Base-by-base conservation (phyloP, 352 stramenopile genomes). In the Globisporangium alternatum region DNA sequence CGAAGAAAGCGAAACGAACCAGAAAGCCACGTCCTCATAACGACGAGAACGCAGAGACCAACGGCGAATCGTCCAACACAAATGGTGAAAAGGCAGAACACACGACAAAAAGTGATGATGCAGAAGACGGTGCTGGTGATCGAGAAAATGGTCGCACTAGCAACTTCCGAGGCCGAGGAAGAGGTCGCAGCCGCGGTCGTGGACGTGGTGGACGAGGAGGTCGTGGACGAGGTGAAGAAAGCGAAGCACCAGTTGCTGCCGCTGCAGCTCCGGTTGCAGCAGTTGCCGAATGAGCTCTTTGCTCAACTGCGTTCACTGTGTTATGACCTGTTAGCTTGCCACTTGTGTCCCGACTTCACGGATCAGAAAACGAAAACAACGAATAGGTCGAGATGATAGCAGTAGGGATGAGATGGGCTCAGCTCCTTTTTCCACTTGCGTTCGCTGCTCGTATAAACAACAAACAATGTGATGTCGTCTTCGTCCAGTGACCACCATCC, bases 201-300 rank as follows among this genome's bases (percentile, higher is more conserved):
- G 73, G 71, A 37, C 65, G 75, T 62, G 71, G 73, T 17, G 68
- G 75, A 56, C 59, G 67, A 52, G 67, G 74, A 60, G 68, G 77
- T 66, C 70, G 68, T 19, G 53, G 49, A 15, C 61, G 66, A 33
- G 54, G 66, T 22, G 31, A 65, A 31, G 45, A 25, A 8, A 41
- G 35, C 7, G 33, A 62, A 22, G 35, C 28, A 25, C 2, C 48
- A 17, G 10, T 9, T 31, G 45, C 45, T 1, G 6, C 43, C 7
- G 45, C 9, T 22, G 43, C 15, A 56, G 49, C 49, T 39, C 49
- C 49, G 8, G 49, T 57, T 28, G 61, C 60, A 33, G 56, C 67
- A 44, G 53, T 25, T 12, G 53, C 33, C 12, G 55, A 67, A 47
- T 63, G 53, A 63, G 44, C 4, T n/a, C 17, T 9, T n/a, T 8